Conservation (phyloP, 208 protist genomes). For the Borovskyia barvae region DNA sequence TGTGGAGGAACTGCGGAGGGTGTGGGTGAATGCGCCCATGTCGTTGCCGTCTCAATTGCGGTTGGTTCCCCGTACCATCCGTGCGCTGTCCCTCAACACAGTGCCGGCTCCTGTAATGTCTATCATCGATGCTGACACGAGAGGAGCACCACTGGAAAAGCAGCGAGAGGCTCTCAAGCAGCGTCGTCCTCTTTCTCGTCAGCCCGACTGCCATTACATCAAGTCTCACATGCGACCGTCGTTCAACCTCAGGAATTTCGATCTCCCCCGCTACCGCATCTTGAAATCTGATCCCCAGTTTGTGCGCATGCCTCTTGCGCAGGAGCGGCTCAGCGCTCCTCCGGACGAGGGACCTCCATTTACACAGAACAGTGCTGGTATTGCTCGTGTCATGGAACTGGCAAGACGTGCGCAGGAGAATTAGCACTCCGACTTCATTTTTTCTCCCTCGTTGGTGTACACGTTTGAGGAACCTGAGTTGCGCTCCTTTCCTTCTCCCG, state of each 20-base stretch:
- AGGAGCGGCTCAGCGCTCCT: background rate
- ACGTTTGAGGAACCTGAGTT: too few relatives aligned
- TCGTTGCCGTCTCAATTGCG: conserved; percentile 74
- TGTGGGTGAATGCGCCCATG: conserved; percentile 81
- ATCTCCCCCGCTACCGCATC: conserved; percentile 20
- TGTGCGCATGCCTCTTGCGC: background rate
- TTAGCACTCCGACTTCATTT: too few relatives aligned
- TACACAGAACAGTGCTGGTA: too few relatives aligned
- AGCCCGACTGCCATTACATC: conserved; percentile 31
- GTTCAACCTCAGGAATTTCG: conserved; percentile 45
- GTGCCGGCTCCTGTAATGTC: conserved; percentile 5
- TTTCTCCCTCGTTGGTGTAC: too few relatives aligned
- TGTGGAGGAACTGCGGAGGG: conserved; percentile 41
- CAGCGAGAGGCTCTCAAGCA: conserved; percentile 9
- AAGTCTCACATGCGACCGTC: conserved; percentile 57
- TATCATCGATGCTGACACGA: background rate
- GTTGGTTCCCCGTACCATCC: conserved; percentile 56
- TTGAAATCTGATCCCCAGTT: conserved; percentile 6
- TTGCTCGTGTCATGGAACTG: conserved; percentile 17
- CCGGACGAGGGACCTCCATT: too few relatives aligned
- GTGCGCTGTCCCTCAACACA: conserved; percentile 39
- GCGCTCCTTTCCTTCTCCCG: too few relatives aligned
- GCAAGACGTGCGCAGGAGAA: too few relatives aligned
- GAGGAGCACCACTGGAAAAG: background rate
- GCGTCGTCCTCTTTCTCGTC: conserved; percentile 23